Evolutionary conservation across 73 alveolate genomes (phyloP).

Genomic region (Paramecium tetraurelia): DNA sequence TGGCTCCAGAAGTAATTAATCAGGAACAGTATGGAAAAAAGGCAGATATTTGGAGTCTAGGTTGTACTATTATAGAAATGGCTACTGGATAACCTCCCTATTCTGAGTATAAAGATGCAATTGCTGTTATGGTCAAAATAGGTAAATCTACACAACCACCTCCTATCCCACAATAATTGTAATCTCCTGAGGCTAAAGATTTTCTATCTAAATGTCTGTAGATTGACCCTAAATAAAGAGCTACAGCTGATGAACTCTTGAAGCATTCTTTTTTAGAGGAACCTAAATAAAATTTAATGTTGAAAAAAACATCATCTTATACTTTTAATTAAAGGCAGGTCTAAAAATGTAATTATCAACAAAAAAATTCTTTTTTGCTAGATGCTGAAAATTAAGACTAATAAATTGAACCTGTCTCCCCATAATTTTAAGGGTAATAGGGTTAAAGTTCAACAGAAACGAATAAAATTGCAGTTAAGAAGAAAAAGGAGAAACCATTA

Average conservation of each 20-base stretch:
- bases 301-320: not conserved
- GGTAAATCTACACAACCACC: conserved; percentile 68
- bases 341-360: not conserved
- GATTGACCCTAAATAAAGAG: conserved; percentile 73
- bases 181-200: conserved; percentile 67
- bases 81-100: conserved; percentile 92
- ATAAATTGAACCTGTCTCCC: not conserved
- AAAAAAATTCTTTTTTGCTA: not conserved
- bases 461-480: not conserved
- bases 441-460: not conserved
- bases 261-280: conserved; percentile 73
- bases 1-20: conserved; percentile 98
- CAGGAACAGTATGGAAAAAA: conserved; percentile 75
- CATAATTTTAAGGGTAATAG: not conserved
- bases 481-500: not conserved
- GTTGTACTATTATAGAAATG: conserved; percentile 94
- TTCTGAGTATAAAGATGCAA: conserved; percentile 66
- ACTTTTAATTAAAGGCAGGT: not conserved
- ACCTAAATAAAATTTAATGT: not conserved
- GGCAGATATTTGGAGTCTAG: conserved; percentile 96
- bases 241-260: conserved; percentile 69
- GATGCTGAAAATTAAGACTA: not conserved
- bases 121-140: conserved; percentile 59
- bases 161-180: conserved; percentile 67
- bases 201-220: conserved; percentile 74